phyloP scores from a whole-genome alignment of 2,329 filamentous ascomycete species.

The Coniochaeta ligniaria region DNA sequence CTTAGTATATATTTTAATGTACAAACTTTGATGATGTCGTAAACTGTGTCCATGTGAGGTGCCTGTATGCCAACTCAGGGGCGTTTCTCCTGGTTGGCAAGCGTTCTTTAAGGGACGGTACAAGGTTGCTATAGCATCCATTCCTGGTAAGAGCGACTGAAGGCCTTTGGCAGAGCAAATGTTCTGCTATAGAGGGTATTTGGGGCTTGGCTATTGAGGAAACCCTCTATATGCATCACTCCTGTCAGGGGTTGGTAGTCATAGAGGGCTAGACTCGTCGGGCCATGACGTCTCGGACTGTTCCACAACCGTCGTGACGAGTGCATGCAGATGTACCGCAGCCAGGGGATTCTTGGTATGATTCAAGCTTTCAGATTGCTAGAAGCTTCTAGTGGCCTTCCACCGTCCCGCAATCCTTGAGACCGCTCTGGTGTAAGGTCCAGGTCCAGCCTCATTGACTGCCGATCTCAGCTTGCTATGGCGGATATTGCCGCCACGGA shows the following conservation, averaged over 20 bases:
- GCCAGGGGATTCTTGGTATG: background rate
- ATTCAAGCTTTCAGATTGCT: background rate
- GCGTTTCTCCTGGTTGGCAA: too few relatives aligned
- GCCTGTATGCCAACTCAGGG: too few relatives aligned
- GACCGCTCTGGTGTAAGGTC: background rate
- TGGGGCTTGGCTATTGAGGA: too few relatives aligned
- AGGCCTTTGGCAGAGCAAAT: too few relatives aligned
- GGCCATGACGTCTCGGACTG: background rate
- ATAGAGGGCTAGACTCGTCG: background rate
- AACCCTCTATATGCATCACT: too few relatives aligned
- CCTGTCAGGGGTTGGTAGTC: background rate
- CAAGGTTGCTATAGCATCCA: too few relatives aligned
- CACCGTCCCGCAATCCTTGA: background rate
- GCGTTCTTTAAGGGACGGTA: too few relatives aligned
- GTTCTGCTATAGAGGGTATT: too few relatives aligned
- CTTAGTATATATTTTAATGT: background rate
- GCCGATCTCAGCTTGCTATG: background rate
- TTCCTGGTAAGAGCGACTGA: too few relatives aligned
- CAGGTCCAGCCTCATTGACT: background rate
- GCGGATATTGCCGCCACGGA: background rate
- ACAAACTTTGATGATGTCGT: background rate
- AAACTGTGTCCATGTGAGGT: background rate
- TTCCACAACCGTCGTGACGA: background rate
- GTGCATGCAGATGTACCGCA: background rate
- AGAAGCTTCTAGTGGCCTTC: background rate